These are phyloP conservation scores for Thalassiosira hispida DNA, from an alignment of 352 stramenopile genomes.

Conservation along the genomic window DNA sequence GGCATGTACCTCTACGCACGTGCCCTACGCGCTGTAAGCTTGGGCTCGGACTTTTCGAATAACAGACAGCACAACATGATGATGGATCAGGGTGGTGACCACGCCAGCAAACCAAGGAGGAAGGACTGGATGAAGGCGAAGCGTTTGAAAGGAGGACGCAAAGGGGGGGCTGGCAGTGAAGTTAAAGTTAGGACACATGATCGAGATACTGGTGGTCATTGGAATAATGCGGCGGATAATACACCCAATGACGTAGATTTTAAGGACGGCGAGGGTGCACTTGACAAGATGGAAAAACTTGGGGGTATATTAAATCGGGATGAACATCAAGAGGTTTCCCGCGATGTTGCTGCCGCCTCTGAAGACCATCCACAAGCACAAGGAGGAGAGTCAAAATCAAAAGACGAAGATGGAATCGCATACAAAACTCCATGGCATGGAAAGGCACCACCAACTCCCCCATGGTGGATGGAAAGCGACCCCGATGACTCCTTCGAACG, in stretches of 20 bases:
- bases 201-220: no score
- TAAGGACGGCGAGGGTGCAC: no score
- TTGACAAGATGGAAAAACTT: no score
- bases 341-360: neutral
- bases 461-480: slow-evolving; percentile 42
- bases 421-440: slow-evolving; percentile 11
- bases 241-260: neutral
- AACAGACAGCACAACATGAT: neutral
- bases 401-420: neutral
- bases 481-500: slow-evolving; percentile 59
- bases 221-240: neutral
- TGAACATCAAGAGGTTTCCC: neutral
- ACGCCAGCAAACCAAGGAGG: neutral
- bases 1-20: slow-evolving; percentile 21
- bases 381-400: neutral
- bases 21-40: slow-evolving; percentile 8
- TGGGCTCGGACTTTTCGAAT: neutral
- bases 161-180: neutral
- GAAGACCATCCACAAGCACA: neutral
- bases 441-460: slow-evolving; percentile 31
- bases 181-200: no score
- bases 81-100: neutral
- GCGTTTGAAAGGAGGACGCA: neutral
- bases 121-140: neutral
- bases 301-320: neutral